Conservation (phyloP, 148 eudicot genomes). For the Salicornia ramosissima region DNA sequence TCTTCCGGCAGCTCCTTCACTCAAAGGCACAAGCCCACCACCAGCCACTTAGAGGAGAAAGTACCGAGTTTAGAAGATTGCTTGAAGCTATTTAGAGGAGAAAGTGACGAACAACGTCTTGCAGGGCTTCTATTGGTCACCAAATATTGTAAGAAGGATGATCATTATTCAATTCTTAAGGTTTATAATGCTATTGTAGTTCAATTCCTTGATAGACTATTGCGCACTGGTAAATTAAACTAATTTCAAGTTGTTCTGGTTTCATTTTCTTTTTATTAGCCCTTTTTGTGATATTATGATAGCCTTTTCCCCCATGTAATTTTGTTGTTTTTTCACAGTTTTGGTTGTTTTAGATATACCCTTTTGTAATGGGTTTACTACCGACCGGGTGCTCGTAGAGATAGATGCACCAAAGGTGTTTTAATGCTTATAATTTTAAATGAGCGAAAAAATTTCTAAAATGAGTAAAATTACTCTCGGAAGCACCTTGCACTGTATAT, state of each 20-base stretch:
- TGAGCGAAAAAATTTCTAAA: no score
- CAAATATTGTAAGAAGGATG: constrained; percentile 52
- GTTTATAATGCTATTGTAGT: constrained; percentile 64
- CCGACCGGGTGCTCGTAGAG: no score
- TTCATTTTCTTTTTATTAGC: background rate
- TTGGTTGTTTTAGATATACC: background rate
- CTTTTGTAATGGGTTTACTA: no score
- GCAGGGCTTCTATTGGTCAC: constrained; percentile 84
- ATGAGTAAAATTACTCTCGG: no score
- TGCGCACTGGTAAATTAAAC: constrained; percentile 58
- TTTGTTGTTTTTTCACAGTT: background rate
- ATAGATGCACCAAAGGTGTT: no score
- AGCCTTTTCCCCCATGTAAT: background rate
- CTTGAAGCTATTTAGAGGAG: constrained; percentile 64
- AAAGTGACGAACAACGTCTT: constrained; percentile 75
- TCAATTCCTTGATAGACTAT: constrained; percentile 69
- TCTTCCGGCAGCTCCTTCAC: no score
- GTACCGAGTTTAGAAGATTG: constrained; percentile 42
- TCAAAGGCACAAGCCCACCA: no score
- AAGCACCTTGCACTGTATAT: no score
- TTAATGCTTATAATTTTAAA: no score
- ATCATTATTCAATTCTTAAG: constrained; percentile 46
- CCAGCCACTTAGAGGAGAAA: no score
- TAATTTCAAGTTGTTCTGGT: background rate
- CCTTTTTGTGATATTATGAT: background rate